These are phyloP conservation scores for Vitis hybrid DNA, from an alignment of 177 flowering plant genomes.

Conservation along the genomic window DNA sequence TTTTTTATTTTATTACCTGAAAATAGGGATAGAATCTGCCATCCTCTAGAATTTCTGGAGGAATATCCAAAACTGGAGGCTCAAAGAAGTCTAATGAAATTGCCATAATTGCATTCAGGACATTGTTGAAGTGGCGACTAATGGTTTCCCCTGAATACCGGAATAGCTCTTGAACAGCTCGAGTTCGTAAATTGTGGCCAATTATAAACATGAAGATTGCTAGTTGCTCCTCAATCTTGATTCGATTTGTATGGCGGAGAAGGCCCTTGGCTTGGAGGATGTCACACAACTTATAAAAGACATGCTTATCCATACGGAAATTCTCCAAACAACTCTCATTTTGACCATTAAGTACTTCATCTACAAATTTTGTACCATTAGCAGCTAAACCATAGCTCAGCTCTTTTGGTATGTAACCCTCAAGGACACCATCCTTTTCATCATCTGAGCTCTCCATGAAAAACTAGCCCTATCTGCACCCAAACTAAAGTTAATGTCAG, in stretches of 20 bases:
- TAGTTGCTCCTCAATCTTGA: slow-evolving; percentile 69
- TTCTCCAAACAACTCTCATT: slow-evolving; percentile 46
- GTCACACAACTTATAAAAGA: slow-evolving; percentile 55
- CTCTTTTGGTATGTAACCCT: slow-evolving; percentile 28
- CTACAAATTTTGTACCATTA: slow-evolving; percentile 44
- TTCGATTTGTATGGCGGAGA: slow-evolving; percentile 52
- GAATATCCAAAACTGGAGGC: slow-evolving; percentile 41
- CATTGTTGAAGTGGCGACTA: slow-evolving; percentile 70
- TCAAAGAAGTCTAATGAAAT: slow-evolving; percentile 53
- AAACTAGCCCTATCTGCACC: slow-evolving; percentile 14
- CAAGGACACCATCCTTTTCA: slow-evolving; percentile 42
- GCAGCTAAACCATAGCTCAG: slow-evolving; percentile 19
- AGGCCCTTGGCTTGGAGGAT: slow-evolving; percentile 51
- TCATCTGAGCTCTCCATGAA: slow-evolving; percentile 60
- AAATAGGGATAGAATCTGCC: slow-evolving; percentile 60
- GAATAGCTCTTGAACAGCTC: slow-evolving; percentile 64
- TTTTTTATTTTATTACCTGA: slow-evolving; percentile 33
- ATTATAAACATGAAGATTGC: slow-evolving; percentile 64
- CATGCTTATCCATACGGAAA: slow-evolving; percentile 70
- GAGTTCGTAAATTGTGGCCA: slow-evolving; percentile 66
- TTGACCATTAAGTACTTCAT: slow-evolving; percentile 53
- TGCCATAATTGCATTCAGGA: slow-evolving; percentile 55
- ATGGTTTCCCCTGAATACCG: slow-evolving; percentile 75
- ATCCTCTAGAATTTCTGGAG: slow-evolving; percentile 46
- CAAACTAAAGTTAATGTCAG: neutral